Base-by-base conservation (phyloP, 1,284 basidiomycete genomes). In the Ceratobasidium sp. region DNA sequence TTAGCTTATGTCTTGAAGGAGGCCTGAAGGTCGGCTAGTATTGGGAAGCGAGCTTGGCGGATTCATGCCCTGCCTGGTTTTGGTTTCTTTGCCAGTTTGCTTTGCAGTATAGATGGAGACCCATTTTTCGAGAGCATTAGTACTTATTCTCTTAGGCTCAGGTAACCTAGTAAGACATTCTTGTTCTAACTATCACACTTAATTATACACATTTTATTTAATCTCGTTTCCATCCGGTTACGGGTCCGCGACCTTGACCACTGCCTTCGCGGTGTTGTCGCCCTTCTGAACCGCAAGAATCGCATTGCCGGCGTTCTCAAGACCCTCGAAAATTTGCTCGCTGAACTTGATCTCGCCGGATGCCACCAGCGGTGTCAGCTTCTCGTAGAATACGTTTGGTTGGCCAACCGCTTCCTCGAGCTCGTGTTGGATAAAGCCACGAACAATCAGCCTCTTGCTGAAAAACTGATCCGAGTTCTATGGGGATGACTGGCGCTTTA, bases 331-430 rank as follows among this genome's bases (percentile, higher is more conserved):
- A 0, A 87, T 75, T 46, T 89, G 83, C 76, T 91, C 90, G 13
- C 82, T 81, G 77, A 87, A 86, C 79, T 89, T 87, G 75, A 92
- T 78, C 79, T 88, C 84, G 13, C 90, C 90, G 38, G 83, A 82
- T 3, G 84, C 84, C 55, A 90, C 79, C 75, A 85, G 83, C 38
- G 81, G 79, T 0, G 86, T 84, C 47, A 93, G 79, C 55, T 85
- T 84, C 8, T 80, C 79, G 78, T 87, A 87, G 80, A 88, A 88
- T 41, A 82, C 81, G 0, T 80, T 78, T 0, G 57, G 67, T 78
- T 85, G 58, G 9, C 69, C 69, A 43, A 67, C 84, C 77, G 85
- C 83, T 30, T 74, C 63, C 7, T 79, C 72, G 16, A 85, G 79
- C 64, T 84, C 82, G 55, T 77, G 77, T 16, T 88, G 85, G 76